Base-by-base conservation (phyloP, 371 early-diverging fungal genomes). In the Mortierella sp. region DNA sequence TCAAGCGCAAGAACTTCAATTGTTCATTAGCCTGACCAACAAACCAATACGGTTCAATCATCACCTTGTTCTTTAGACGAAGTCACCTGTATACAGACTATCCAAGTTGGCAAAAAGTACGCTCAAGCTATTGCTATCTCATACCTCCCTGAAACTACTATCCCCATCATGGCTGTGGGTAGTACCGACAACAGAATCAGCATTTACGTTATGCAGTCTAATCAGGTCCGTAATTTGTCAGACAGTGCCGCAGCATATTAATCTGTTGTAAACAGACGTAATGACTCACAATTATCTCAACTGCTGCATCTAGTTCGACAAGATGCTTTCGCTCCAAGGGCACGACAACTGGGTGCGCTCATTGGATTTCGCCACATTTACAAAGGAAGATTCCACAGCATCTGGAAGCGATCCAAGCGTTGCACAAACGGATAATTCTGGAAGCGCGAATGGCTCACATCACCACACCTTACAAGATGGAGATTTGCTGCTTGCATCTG, bases 311-410 rank as follows among this genome's bases (percentile, higher is more conserved):
- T 62, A 89, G 86, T 96, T 96, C 82, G 83, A 76, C 45, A 86
- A 90, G 56, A 82, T 85, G 4, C 83, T 94, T 56, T 78, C 88
- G 9, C 85, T 98, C 19, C 89, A 90, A 47, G 98, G 98, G 1
- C 98, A 98, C 76, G 93, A 94, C 23, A 95, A 96, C 72, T 98
- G 98, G 98, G 91, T 97, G 28, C 91, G 96, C 4, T 89, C 94
- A 10, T 75, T 97, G 54, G 87, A 93, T 6, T 92, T 96, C 66
- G 91, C 91, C 0, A 91, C 89, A 10, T 92, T 88, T 73, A 88
- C 90, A 29, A 57, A 68, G 40, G 61, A 69, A 5, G 59, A 80
- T 43, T 62, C 76, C 57, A 19, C 78, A 28, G n/a, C 5, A 8
- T 34, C 37, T 8, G n/a, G 9, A 32, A 28, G 35, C 35, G 58